These are phyloP conservation scores for Hawksworthiomyces lignivorus DNA, from an alignment of 2,329 filamentous ascomycete genomes.

Conservation along the genomic window DNA sequence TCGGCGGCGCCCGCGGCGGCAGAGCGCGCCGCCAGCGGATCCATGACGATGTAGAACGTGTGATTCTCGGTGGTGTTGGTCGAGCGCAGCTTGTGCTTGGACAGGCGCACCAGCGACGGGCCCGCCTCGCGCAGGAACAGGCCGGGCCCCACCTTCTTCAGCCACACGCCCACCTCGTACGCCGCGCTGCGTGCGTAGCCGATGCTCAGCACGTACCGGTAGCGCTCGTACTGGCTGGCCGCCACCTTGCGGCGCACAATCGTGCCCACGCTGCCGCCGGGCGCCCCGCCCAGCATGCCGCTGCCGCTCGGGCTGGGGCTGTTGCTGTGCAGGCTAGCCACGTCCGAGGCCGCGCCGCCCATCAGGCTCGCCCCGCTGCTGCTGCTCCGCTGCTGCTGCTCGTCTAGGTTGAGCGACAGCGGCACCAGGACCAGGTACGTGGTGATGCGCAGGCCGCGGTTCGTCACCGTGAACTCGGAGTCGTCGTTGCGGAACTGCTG, in stretches of 20 bases:
- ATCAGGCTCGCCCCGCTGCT: background rate
- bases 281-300: too few species aligned
- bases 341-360: background rate
- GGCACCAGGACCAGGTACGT: slow-evolving; percentile 10
- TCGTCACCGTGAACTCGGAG: slow-evolving; percentile 11
- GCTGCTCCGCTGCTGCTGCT: background rate
- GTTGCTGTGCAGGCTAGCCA: too few species aligned
- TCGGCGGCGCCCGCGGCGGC: background rate
- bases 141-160: slow-evolving; percentile 10
- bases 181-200: background rate
- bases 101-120: background rate
- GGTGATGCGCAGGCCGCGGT: slow-evolving; percentile 12
- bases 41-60: slow-evolving; percentile 8
- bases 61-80: slow-evolving; percentile 8
- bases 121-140: slow-evolving; percentile 9
- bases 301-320: background rate
- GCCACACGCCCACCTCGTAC: slow-evolving; percentile 9
- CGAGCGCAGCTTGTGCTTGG: background rate
- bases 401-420: background rate
- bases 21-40: background rate
- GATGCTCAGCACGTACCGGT: slow-evolving; percentile 8
- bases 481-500: slow-evolving; percentile 10
- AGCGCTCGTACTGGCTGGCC: background rate
- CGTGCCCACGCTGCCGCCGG: background rate
- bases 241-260: too few species aligned